phyloP scores from a whole-genome alignment of 2,329 filamentous ascomycete species.

The Paecilomyces dactylethromorphus region DNA sequence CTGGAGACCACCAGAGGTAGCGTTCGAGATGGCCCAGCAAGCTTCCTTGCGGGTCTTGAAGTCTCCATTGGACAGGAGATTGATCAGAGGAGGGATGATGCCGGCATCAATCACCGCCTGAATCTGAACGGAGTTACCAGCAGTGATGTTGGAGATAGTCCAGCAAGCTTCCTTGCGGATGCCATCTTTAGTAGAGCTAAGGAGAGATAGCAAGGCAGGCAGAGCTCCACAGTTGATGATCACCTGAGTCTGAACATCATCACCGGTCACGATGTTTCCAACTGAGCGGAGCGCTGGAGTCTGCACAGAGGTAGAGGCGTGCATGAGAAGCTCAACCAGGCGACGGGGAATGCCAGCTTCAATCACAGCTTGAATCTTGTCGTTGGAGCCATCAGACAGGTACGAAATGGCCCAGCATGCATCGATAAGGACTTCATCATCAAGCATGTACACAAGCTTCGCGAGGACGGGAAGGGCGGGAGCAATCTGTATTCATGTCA shows the following conservation, averaged over 20 bases:
- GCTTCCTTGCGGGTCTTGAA: constrained; percentile 99
- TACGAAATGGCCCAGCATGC: constrained; percentile 99
- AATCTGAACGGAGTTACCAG: constrained; percentile 95
- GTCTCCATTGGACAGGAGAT: constrained; percentile 91
- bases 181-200: constrained; percentile 96
- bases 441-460: constrained; percentile 96
- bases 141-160: constrained; percentile 99
- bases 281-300: constrained; percentile 95
- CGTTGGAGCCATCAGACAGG: constrained; percentile 93
- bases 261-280: constrained; percentile 96
- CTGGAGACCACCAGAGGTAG: constrained; percentile 92
- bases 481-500: constrained; percentile 60
- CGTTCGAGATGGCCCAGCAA: constrained; percentile 99
- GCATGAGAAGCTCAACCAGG: constrained; percentile 94
- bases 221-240: constrained; percentile 98
- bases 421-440: constrained; percentile 97
- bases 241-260: constrained; percentile 97
- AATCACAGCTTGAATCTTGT: constrained; percentile 98
- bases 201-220: constrained; percentile 81
- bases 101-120: constrained; percentile 94
- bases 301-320: constrained; percentile 96
- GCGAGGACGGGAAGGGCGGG: constrained; percentile 90
- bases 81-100: constrained; percentile 93
- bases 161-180: constrained; percentile 99
- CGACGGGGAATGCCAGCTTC: constrained; percentile 95